These are phyloP conservation scores for Arachnomyces sp. DNA, from an alignment of 2,329 filamentous ascomycete species.

Conservation along the genomic window DNA sequence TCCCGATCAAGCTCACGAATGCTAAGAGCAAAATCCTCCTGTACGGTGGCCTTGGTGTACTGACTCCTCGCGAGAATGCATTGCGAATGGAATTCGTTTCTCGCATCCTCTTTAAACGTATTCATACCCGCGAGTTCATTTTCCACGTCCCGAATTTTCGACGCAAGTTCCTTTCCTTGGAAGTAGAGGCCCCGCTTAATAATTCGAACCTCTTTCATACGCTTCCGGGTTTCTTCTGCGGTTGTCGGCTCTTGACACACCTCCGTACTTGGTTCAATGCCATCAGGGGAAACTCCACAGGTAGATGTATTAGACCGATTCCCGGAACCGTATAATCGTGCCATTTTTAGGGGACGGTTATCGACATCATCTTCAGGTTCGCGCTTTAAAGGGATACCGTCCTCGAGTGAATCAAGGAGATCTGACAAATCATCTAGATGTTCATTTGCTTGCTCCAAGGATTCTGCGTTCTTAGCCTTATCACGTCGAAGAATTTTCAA, in stretches of 20 bases:
- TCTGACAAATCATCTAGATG: slow-evolving; percentile 38
- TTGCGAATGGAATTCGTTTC: slow-evolving; percentile 17
- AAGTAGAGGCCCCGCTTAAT: too few relatives aligned
- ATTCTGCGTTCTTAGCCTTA: slow-evolving; percentile 39
- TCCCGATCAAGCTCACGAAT: slow-evolving; percentile 49
- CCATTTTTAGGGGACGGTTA: background rate
- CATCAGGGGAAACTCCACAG: too few relatives aligned
- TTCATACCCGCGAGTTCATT: slow-evolving; percentile 24
- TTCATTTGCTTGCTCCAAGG: slow-evolving; percentile 23
- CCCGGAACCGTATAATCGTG: too few relatives aligned
- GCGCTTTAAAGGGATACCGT: too few relatives aligned
- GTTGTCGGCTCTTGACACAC: too few relatives aligned
- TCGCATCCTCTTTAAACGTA: slow-evolving; percentile 16
- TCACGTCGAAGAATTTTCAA: slow-evolving; percentile 50
- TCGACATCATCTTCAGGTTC: slow-evolving; percentile 5
- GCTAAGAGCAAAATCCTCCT: slow-evolving; percentile 52
- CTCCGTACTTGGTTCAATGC: too few relatives aligned
- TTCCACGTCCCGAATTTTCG: slow-evolving; percentile 21
- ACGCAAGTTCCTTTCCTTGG: slow-evolving; percentile 15
- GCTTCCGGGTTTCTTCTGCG: too few relatives aligned
- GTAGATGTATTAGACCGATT: too few relatives aligned
- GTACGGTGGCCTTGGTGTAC: slow-evolving; percentile 49
- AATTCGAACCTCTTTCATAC: too few relatives aligned
- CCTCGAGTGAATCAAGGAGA: slow-evolving; percentile 15
- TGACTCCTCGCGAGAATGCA: slow-evolving; percentile 52